Conservation (phyloP, 257 asterid species). For the Fraxinus cuspidata region DNA sequence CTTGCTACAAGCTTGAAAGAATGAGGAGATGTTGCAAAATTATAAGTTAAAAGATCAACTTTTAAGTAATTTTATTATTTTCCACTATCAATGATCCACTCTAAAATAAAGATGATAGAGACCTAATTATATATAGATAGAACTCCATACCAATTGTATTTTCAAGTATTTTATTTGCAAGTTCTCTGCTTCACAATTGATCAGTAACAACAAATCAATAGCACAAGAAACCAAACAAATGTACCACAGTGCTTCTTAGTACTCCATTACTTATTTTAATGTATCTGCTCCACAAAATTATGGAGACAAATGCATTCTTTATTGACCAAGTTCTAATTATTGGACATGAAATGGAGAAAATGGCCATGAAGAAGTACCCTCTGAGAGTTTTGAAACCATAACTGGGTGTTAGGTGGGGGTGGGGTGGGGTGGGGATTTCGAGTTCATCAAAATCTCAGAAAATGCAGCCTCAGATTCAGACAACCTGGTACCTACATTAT, state of each 20-base stretch:
- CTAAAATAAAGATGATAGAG: no score
- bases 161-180: no score
- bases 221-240: no score
- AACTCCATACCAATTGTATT: no score
- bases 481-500: conserved; percentile 2
- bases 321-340: neutral
- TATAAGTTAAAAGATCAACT: no score
- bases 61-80: no score
- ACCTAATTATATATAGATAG: no score
- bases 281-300: neutral
- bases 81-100: no score
- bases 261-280: neutral
- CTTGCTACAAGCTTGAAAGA: no score
- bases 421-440: neutral
- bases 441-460: conserved; percentile 4
- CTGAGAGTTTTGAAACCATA: neutral
- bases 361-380: neutral
- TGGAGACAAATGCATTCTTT: neutral
- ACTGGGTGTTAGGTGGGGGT: neutral
- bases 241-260: neutral
- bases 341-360: neutral
- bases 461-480: neutral
- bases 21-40: no score
- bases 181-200: no score
- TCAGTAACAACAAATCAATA: no score